A percentile compares a stretch with the other conserved stretches of the same genome.
Conservation (phyloP, 2,329 filamentous ascomycete species). For the Colletotrichum gigasporum region DNA sequence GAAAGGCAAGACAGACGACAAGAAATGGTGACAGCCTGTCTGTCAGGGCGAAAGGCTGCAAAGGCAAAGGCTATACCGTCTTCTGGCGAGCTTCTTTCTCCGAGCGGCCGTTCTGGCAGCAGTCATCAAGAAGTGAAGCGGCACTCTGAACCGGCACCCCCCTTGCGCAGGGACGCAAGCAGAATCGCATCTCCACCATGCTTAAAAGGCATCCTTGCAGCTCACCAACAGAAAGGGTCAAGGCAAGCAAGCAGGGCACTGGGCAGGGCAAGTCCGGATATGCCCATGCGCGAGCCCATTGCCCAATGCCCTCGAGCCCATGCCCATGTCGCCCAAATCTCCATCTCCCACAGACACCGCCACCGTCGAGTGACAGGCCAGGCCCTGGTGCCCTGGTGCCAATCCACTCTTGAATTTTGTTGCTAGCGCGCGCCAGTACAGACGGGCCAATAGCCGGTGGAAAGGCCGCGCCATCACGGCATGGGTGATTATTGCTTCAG, state of each 20-base stretch:
- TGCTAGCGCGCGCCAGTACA: constrained; percentile 26
- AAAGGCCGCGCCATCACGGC: constrained; percentile 24
- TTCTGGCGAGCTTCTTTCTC: neutral
- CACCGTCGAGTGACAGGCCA: constrained; percentile 28
- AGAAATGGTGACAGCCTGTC: neutral
- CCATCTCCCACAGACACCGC: constrained; percentile 29
- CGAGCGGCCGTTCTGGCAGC: no score
- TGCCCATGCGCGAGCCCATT: constrained; percentile 2
- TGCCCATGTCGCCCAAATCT: constrained; percentile 5
- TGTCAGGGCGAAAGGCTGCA: neutral
- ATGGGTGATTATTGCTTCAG: constrained; percentile 22
- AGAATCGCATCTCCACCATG: constrained; percentile 30
- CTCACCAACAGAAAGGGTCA: neutral
- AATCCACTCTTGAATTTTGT: constrained; percentile 26
- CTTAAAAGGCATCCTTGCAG: constrained; percentile 29
- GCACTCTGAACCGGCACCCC: neutral
- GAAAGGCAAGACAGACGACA: constrained; percentile 3
- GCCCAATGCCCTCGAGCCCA: neutral
- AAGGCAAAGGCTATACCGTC: neutral
- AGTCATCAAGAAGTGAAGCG: neutral
- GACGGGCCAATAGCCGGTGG: constrained; percentile 19
- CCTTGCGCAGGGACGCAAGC: constrained; percentile 15
- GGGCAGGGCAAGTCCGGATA: constrained; percentile 15
- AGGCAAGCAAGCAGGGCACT: no score
- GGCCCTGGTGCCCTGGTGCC: constrained; percentile 21